Base-by-base conservation (phyloP, 768 basidiomycete genomes). In the Boletus eberwhitei region DNA sequence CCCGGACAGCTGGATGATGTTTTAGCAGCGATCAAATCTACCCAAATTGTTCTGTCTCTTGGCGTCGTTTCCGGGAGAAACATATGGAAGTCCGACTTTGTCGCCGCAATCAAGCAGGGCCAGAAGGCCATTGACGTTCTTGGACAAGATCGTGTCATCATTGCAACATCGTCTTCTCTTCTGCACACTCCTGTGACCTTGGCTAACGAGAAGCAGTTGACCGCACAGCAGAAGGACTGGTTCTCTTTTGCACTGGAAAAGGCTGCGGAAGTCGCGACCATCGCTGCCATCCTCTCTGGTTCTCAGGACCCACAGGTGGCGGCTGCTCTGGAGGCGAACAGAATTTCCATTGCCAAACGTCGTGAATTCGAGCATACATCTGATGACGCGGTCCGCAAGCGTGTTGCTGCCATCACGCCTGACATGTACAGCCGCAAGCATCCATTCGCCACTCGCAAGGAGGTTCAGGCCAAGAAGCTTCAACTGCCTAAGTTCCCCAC, bases 221-320 rank as follows among this genome's bases (percentile, higher is more conserved):
- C 90, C 34, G 70, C 79, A 19, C 83, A 96, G 72, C 90, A 94
- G 73, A 90, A 86, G 76, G 93, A 96, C 69, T 99, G 97, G 96
- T 93, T 99, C 78, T 91, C 97, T 7, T 99, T 98, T 73, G 97
- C 97, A 49, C 77, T 90, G 56, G 96, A 99, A 82, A 99, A 99
- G 80, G 90, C 89, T 31, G 75, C 75, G 41, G 97, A 99, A 74
- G 93, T 98, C 66, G 79, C 94, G 43, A 79, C 79, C 60, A 86
- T 98, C 64, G 94, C 96, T 53, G 82, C 89, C 48, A 84, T 83
- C 55, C 80, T 96, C 55, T 90, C 90, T 54, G 88, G 89, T 63
- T 89, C 92, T 52, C 90, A 93, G 71, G 87, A 93, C 64, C 57
- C 86, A 50, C 74, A 76, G 29, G 77, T 91, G 60, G 74, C 86